Percentiles rank a stretch among this genome's conserved stretches.
Evolutionary conservation across 2,329 filamentous ascomycete genomes (phyloP).

Genomic region (Penicillium sp.): DNA sequence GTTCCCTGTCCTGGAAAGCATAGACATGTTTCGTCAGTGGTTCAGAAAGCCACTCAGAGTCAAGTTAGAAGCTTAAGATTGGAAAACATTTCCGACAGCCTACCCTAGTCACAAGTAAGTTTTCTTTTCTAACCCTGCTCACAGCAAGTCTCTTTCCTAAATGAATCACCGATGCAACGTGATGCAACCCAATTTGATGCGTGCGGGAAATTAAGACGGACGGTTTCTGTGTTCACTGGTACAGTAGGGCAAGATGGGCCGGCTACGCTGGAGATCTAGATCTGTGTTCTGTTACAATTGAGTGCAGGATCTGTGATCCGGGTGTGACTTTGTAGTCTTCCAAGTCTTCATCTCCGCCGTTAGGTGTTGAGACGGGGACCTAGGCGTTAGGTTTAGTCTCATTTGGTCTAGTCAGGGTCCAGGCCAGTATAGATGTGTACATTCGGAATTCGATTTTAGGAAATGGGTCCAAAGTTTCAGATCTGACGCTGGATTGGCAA

Average conservation of each 20-base stretch:
- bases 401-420: not conserved
- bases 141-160: conserved; percentile 18
- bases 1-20: not conserved
- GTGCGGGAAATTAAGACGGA: conserved; percentile 17
- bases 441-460: not conserved
- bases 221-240: conserved; percentile 4
- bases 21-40: not conserved
- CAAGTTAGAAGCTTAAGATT: not conserved
- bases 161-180: conserved; percentile 21
- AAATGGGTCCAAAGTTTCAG: not conserved
- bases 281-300: conserved; percentile 16
- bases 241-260: not conserved
- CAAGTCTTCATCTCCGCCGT: not conserved
- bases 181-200: conserved; percentile 27
- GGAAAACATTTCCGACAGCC: not conserved
- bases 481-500: not conserved
- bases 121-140: not conserved
- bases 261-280: conserved; percentile 14
- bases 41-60: not conserved
- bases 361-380: not conserved
- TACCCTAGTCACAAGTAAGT: not conserved
- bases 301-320: conserved; percentile 15
- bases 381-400: not conserved
- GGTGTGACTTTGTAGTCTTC: not conserved
- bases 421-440: not conserved